Evolutionary conservation across 495 filamentous ascomycete species (phyloP).

Genomic region (Penicillium flavigenum): DNA sequence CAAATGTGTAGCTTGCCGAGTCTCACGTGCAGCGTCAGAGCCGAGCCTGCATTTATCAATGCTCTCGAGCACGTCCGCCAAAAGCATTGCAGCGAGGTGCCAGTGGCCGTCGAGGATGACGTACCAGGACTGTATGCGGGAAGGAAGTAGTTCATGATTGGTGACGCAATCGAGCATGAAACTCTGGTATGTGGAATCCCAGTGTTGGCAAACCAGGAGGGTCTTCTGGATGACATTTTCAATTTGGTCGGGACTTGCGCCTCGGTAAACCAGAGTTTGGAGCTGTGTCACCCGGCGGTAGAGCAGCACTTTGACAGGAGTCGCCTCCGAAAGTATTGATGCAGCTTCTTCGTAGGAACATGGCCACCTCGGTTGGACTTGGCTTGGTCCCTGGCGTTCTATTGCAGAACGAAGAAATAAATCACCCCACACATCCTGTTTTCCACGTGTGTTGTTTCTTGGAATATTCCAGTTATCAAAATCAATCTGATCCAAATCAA

Average conservation of each 20-base stretch:
- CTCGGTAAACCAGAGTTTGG: constrained; percentile 39
- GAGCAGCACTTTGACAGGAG: constrained; percentile 49
- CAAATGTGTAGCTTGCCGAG: constrained; percentile 27
- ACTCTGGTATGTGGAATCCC: constrained; percentile 40
- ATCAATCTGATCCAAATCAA: constrained; percentile 14
- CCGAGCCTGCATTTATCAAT: constrained; percentile 35
- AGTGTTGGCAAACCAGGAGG: constrained; percentile 42
- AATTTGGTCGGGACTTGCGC: constrained; percentile 22
- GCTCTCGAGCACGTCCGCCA: constrained; percentile 45
- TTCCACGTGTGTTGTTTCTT: not conserved
- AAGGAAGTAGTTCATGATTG: constrained; percentile 40
- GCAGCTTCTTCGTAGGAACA: constrained; percentile 45
- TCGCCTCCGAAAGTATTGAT: constrained; percentile 39
- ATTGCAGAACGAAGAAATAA: constrained; percentile 27
- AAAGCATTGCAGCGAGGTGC: constrained; percentile 46
- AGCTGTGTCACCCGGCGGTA: constrained; percentile 47
- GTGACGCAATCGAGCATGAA: constrained; percentile 46
- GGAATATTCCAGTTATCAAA: constrained; percentile 19
- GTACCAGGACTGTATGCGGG: constrained; percentile 51
- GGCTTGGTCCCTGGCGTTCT: constrained; percentile 13
- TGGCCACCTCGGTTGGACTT: constrained; percentile 36
- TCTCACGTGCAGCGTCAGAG: constrained; percentile 23
- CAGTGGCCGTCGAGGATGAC: constrained; percentile 47
- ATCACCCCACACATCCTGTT: constrained; percentile 33
- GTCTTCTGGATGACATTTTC: constrained; percentile 40